Base-by-base conservation (phyloP, 1,139 yeast species). In the Suhomyces taliae region DNA sequence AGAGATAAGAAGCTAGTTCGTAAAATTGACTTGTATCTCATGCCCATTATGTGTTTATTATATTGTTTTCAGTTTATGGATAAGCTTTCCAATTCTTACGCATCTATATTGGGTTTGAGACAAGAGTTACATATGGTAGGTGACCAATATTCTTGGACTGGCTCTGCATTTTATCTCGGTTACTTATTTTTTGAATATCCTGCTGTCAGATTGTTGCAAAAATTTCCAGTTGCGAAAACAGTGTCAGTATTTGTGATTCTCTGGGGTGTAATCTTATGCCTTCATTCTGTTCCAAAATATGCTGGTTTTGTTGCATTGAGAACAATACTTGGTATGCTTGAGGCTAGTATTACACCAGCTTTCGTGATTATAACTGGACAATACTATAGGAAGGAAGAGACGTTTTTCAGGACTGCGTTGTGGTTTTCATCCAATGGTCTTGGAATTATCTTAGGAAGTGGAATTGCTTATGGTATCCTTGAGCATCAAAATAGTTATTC, bases 61-160 rank as follows among this genome's bases (percentile, higher is more conserved):
- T 81, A 81, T 57, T 73, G 81, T n/a, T 66, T 76, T 37, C 89
- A 83, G 61, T 81, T 78, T 49, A 80, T 84, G 82, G 90, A 84
- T 62, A 85, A 85, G 58, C 64, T 74, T 19, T 66, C 86, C 5
- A 79, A 74, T 34, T 68, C 82, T 24, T 76, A 74, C 48, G 87
- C 87, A 7, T 74, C 87, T 2, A 74, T 84, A 44, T 71, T 82
- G 69, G 87, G 87, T 2, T 38, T 45, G n/a, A 33, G 43, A 11
- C 35, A 36, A 8, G 56, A 52, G 43, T 50, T 55, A 31, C 36
- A 56, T 26, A 55, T 55, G 60, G 37, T 27, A 29, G 58, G 59
- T 12, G 48, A 50, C 38, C 47, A 46, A 57, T 55, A 55, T 43
- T 47, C 58, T 31, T 56, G 59, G 60, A 45, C 53, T 9, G 56